Base-by-base conservation (phyloP, 1,284 basidiomycete genomes). In the Cutaneotrichosporon mucoides region DNA sequence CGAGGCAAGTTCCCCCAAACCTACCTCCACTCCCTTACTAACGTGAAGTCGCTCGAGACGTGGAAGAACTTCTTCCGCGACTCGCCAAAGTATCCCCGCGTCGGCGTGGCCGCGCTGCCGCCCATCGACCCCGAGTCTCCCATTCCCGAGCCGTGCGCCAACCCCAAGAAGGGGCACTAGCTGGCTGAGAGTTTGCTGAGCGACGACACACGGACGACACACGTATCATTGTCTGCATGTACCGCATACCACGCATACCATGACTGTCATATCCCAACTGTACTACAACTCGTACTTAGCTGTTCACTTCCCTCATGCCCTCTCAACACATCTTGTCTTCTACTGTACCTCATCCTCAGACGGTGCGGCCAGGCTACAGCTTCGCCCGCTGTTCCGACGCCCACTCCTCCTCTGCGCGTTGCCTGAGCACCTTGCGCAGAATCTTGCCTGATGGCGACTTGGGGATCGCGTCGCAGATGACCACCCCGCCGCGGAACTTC, bases 21-120 rank as follows among this genome's bases (percentile, higher is more conserved):
- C 24, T 24, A 24, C 24, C n/a, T n/a, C 24, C 24, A 3, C 24
- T 24, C 24, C 3, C 24, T 24, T 24, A 24, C 24, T 24, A 24
- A 24, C 24, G 24, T 3, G 3, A 2, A 94, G 89, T 80, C 88
- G 56, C 79, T 96, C 16, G 74, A 84, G 47, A 85, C 91, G 68
- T 97, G 93, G 93, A 92, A 91, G 77, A 81, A 84, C 41, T 97
- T 94, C 81, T 97, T 92, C 70, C 76, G 81, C 2, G 84, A 89
- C 16, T 88, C 90, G 76, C 85, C 87, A 68, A 84, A 85, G 65
- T 93, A 94, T 76, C 70, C 68, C 58, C 87, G 86, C 68, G 84
- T 93, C 49, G 93, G 93, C 13, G 84, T 60, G 8, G 74, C 81
- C 5, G 44, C 68, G 9, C 73, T 78, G 49, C 73, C 76, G 1